Conservation (phyloP, 192 early-diverging fungal species). For the Rhizophagus sp. region DNA sequence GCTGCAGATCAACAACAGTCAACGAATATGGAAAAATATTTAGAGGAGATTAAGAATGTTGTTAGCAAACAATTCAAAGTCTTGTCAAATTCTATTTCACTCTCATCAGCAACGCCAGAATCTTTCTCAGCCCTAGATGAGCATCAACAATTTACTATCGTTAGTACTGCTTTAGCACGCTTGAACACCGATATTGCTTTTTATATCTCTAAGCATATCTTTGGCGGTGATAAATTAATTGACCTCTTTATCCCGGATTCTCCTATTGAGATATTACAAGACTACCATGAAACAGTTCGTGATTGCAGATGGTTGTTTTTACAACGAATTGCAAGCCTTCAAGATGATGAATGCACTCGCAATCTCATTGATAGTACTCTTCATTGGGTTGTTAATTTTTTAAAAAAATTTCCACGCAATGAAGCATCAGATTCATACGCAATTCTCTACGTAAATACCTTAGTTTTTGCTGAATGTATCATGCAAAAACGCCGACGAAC, state of each 20-base stretch:
- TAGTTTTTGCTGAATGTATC: background rate
- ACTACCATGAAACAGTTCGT: background rate
- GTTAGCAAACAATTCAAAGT: background rate
- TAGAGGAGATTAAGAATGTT: background rate
- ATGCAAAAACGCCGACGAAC: background rate
- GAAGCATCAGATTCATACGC: background rate
- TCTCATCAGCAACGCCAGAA: background rate
- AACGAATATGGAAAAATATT: background rate
- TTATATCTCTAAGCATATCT: background rate
- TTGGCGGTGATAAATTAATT: background rate
- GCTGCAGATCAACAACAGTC: background rate
- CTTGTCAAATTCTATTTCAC: background rate
- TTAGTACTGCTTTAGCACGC: background rate
- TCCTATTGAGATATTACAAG: background rate
- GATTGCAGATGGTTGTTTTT: background rate
- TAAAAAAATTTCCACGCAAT: background rate
- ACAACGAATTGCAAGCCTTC: slow-evolving; percentile 1
- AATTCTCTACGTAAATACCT: background rate
- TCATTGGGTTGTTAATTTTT: background rate
- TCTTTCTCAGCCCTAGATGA: background rate
- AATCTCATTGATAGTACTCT: background rate
- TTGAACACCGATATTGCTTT: background rate
- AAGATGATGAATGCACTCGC: background rate
- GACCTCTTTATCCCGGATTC: background rate
- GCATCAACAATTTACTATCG: background rate